These are phyloP conservation scores for Corniculantispora saksenae DNA, from an alignment of 2,329 filamentous ascomycete genomes.

Conservation along the genomic window DNA sequence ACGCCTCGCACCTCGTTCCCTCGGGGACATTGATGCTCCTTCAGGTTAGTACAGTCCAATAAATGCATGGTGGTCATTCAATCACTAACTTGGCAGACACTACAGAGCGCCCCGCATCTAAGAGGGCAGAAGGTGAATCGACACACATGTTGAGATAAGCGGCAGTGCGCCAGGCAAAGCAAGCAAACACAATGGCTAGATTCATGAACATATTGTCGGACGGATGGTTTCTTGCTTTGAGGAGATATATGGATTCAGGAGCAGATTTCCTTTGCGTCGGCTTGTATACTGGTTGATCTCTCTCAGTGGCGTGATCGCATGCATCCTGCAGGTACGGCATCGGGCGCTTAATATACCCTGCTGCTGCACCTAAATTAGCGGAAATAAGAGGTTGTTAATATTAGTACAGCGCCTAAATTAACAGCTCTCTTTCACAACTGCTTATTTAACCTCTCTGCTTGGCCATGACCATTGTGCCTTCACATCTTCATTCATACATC, in stretches of 20 bases:
- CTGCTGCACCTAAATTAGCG: neutral
- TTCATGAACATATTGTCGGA: neutral
- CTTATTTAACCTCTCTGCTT: too few species aligned
- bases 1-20: conserved; percentile 15
- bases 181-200: neutral
- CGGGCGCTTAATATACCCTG: neutral
- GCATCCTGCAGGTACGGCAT: neutral
- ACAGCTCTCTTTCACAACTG: neutral
- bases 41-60: neutral
- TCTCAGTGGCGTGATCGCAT: too few species aligned
- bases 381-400: neutral
- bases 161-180: neutral
- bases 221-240: too few species aligned
- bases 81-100: neutral
- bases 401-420: neutral
- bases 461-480: too few species aligned
- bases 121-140: neutral
- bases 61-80: neutral
- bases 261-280: too few species aligned
- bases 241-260: too few species aligned
- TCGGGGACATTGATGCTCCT: conserved; percentile 9
- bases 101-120: neutral
- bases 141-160: neutral
- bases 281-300: too few species aligned
- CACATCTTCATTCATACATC: neutral